Evolutionary conservation across 441 rosid species (phyloP), one percentile per base, ranked within the genome.

Genomic region (Eruca vesicaria): DNA sequence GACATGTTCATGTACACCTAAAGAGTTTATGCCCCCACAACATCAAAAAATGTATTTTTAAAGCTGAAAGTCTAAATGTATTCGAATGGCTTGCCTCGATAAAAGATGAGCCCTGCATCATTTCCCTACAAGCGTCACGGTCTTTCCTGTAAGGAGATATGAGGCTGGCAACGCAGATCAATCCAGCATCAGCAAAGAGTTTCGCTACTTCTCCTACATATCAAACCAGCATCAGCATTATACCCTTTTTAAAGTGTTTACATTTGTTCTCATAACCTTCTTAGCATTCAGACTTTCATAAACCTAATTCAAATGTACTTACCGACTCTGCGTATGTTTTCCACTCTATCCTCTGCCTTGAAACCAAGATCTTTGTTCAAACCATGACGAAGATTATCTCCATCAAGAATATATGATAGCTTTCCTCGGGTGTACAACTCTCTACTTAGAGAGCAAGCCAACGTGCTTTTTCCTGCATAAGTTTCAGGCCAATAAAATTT

Each of bases 1-100:
- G 97, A 90, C 88, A 87, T 92, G 82, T 94, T 87, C 97, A 94
- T 89, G 79, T 79, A 94, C 64, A 94, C 97, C 97, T 94, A 75
- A 20, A 66, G 4, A 69, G 59, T 43, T 45, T 85, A 87, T 28
- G 96, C 86, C n/a, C n/a, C n/a, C 84, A 85, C 82, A 48, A 5
- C 58, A 62, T 61, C 19, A 66, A 69, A 50, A 62, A 69, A 31
- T 2, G n/a, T 66, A 55, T 64, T 61, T 38, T 68, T 28, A 18
- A 33, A 7, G 63, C 15, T 81, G 50, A 72, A 12, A 69, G 15
- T 23, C 36, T 52, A 62, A 57, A 63, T 59, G 38, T 9, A n/a
- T n/a, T n/a, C n/a, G 2, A 48, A 52, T 69, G 69, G 33, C 87
- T 85, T 84, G 82, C 98, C 91, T 94, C 97, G 4, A 94, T 78